phyloP scores from a whole-genome alignment of 2,329 filamentous ascomycete species.

The Cladophialophora yegresii region DNA sequence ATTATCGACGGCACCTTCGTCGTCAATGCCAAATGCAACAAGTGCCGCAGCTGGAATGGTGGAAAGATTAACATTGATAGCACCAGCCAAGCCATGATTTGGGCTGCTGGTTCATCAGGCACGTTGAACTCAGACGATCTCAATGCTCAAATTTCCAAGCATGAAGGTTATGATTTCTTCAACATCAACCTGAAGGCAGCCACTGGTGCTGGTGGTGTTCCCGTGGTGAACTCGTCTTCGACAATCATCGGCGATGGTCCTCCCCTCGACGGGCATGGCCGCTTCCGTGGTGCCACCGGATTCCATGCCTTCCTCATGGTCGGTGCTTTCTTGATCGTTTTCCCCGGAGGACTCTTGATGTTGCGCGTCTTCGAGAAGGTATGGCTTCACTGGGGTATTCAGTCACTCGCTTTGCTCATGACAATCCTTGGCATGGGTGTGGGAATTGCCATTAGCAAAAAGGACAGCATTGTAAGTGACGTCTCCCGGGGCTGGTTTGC shows the following conservation, averaged over 20 bases:
- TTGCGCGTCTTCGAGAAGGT: constrained; percentile 55
- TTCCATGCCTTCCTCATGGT: constrained; percentile 56
- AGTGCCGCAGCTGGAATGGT: constrained; percentile 56
- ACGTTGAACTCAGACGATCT: constrained; percentile 46
- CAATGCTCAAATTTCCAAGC: constrained; percentile 54
- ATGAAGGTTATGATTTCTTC: constrained; percentile 58
- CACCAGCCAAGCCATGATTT: constrained; percentile 55
- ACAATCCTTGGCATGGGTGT: constrained; percentile 55
- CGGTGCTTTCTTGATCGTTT: constrained; percentile 56
- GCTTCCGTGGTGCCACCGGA: constrained; percentile 26
- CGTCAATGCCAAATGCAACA: constrained; percentile 56
- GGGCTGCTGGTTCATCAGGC: constrained; percentile 57
- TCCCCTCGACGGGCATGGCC: constrained; percentile 22
- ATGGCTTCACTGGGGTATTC: constrained; percentile 58
- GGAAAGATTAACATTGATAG: constrained; percentile 57
- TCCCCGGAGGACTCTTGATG: constrained; percentile 59
- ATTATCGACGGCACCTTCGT: constrained; percentile 49
- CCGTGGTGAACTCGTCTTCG: constrained; percentile 38
- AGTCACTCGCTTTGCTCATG: constrained; percentile 53
- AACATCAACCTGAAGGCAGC: constrained; percentile 58
- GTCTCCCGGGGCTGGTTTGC: not conserved
- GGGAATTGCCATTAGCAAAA: constrained; percentile 56
- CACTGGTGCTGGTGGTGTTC: constrained; percentile 49
- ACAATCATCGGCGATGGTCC: constrained; percentile 44
- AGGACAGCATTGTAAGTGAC: constrained; percentile 58